These are phyloP conservation scores for Avena eriantha DNA, from an alignment of 176 grass and related monocot genomes.

Conservation along the genomic window DNA sequence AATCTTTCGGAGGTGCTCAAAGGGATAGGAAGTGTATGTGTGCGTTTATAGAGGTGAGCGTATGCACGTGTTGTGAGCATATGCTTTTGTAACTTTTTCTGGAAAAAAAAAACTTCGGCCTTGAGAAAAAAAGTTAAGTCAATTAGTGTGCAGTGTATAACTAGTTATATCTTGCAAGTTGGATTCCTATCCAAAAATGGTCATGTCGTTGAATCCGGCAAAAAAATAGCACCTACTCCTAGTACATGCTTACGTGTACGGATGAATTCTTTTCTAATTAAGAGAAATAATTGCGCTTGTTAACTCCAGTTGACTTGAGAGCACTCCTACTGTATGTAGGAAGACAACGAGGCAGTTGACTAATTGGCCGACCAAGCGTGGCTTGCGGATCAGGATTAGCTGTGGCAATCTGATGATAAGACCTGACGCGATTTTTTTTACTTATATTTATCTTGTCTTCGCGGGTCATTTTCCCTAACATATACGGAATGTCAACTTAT, in stretches of 20 bases:
- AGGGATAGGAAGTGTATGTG: too few relatives aligned
- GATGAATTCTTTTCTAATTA: not conserved
- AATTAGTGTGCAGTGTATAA: not conserved
- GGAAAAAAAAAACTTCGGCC: not conserved
- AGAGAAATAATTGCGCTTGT: constrained; percentile 12
- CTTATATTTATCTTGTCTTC: not conserved
- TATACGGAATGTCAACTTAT: constrained; percentile 16
- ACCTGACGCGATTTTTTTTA: constrained; percentile 5
- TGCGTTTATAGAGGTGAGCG: too few relatives aligned
- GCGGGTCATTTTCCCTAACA: not conserved
- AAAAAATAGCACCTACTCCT: not conserved
- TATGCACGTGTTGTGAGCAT: too few relatives aligned
- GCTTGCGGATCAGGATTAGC: not conserved
- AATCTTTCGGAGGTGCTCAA: too few relatives aligned
- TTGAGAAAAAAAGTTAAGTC: not conserved
- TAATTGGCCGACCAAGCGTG: constrained; percentile 10
- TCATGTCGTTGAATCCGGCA: not conserved
- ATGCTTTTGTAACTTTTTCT: too few relatives aligned
- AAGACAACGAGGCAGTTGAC: not conserved
- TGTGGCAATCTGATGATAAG: not conserved
- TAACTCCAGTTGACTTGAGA: not conserved
- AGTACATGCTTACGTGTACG: not conserved
- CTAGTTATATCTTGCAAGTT: not conserved
- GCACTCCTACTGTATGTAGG: not conserved
- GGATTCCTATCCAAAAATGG: not conserved